Evolutionary conservation across 2,329 filamentous ascomycete genomes (phyloP), one percentile per base, ranked within the genome.

Genomic region (Penicillium sp.): DNA sequence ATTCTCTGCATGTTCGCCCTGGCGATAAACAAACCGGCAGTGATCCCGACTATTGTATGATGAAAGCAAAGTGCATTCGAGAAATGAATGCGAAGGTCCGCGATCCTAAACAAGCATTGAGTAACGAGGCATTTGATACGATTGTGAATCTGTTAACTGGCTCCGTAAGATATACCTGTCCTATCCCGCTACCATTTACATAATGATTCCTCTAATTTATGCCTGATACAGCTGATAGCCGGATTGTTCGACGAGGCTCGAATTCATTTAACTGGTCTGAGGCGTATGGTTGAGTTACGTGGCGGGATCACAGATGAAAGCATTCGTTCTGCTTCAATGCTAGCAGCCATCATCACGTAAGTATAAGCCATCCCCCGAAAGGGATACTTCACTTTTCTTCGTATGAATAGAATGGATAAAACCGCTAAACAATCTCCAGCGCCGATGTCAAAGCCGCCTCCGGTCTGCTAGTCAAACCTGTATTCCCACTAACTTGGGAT

Each of bases 251-350:
- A 68, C 34, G 73, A 76, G 60, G 70, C 70, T 14, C 66, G 64
- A 34, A 69, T 76, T 19, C 75, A 78, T 56, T 61, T 76, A 8
- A 61, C 63, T 28, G 73, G 73, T 3, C 62, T 77, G 10, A 69
- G 67, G 51, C 65, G 62, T 10, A 72, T 76, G 68, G 70, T 76
- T 11, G 68, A 71, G 4, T 55, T 71, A n/a, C 68, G 72, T 5
- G 72, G 73, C 26, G 71, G 70, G 2, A 68, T 72, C 40, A 54
- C 54, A 24, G 49, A 62, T 34, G 54, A 66, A 16, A 63, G 61
- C 45, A 65, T 71, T 21, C 61, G 61, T 36, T 58, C 56, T 18
- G 60, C 64, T 13, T 64, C 63, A 3, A 59, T 68, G 36, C 48
- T 67, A 29, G 57, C 61, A 39, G 69, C 66, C 16, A 64, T 72